Evolutionary conservation across 495 filamentous ascomycete genomes (phyloP), one percentile per base, ranked within the genome.

Genomic region (Aspergillus campestris): DNA sequence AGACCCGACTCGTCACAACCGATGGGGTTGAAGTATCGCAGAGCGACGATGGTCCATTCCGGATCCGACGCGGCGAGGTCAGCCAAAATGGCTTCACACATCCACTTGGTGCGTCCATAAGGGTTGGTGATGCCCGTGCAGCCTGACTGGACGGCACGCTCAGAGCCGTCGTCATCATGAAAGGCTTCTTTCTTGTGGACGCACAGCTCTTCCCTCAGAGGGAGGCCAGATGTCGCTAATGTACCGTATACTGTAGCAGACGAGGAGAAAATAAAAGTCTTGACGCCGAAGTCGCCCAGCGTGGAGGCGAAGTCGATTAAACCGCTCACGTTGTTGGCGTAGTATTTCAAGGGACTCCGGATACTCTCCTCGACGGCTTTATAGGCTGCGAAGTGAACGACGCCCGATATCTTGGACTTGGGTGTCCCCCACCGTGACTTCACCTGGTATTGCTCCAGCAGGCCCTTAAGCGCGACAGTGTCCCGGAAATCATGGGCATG

Each of bases 1-100:
- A 81, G 57, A 13, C 81, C 81, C 0, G 77, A 80, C 31, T 80
- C 66, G 47, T 84, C 75, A 56, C 78, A 83, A 5, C 81, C 80
- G 28, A 82, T 74, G 5, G 81, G 81, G 47, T 83, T 84, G 67
- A 84, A 84, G 55, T 84, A 84, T 12, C 81, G 70, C 9, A 84
- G 68, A 12, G 77, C 75, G 15, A 80, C 74, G 49, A 81, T 77
- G 8, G 69, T 73, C 79, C 78, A 82, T 35, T 70, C 69, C 6
- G 79, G 70, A 57, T 82, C 73, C 5, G 80, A 69, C 13, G 60
- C 61, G 9, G 78, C 78, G 14, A 80, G 56, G 51, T 84, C 80
- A 9, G 75, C 73, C n/a, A 84, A 62, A 41, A 84, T 82, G 10
- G 76, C 74, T 48, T 84, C 80, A 50, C 73, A 74, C 50, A 83